These are phyloP conservation scores for Sonneratia alba DNA, from an alignment of 345 rosid genomes.

Conservation along the genomic window DNA sequence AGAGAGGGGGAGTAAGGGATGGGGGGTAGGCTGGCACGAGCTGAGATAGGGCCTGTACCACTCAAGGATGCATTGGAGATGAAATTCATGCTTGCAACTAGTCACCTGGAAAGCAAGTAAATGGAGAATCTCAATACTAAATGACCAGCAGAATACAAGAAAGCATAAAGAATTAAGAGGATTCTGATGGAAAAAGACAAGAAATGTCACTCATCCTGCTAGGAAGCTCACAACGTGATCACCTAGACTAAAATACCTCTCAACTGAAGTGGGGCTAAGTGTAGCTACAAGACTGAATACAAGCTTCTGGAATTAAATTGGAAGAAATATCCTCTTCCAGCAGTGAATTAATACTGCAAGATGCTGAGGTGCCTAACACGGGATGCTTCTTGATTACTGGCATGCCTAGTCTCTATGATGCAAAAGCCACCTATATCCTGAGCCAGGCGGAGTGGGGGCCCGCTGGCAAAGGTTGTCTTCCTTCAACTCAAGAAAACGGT, in stretches of 20 bases:
- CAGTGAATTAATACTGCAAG: too few species aligned
- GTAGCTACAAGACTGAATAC: not conserved
- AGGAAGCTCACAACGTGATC: too few species aligned
- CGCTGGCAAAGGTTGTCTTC: too few species aligned
- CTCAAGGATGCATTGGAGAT: constrained; percentile 73
- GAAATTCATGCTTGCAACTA: constrained; percentile 70
- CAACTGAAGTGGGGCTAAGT: not conserved
- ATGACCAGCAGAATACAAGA: not conserved
- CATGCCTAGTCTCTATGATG: too few species aligned
- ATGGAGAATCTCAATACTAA: not conserved
- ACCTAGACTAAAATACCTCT: not conserved
- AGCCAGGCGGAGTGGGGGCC: too few species aligned
- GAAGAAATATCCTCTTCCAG: too few species aligned
- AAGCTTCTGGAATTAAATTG: not conserved
- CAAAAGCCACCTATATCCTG: too few species aligned
- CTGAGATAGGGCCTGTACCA: constrained; percentile 28
- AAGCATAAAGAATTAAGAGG: not conserved
- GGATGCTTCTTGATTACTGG: too few species aligned
- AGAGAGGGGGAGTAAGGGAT: not conserved
- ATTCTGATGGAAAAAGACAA: not conserved
- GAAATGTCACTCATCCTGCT: not conserved
- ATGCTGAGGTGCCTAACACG: too few species aligned
- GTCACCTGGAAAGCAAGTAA: constrained; percentile 38
- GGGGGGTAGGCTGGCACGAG: not conserved
- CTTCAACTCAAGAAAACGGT: too few species aligned